These are phyloP conservation scores for Trypanosoma rangeli DNA, from an alignment of 208 protist species.

Conservation along the genomic window DNA sequence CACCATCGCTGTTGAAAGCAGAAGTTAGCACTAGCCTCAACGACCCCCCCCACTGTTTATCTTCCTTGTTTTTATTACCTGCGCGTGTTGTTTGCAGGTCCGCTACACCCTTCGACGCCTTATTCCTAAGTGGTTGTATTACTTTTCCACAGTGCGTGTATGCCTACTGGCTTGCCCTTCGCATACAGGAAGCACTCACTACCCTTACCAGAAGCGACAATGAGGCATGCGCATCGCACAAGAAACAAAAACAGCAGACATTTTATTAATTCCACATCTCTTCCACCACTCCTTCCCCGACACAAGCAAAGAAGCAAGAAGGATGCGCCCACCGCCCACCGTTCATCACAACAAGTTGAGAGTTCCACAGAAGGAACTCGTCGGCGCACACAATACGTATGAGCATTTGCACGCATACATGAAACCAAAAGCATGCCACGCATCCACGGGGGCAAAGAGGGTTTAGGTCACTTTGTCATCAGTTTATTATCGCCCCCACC, in stretches of 20 bases:
- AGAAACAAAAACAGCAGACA: neutral
- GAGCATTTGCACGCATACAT: neutral
- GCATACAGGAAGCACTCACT: neutral
- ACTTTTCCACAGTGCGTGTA: neutral
- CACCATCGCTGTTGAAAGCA: slow-evolving; percentile 31
- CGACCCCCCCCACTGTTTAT: neutral
- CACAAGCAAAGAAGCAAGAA: neutral
- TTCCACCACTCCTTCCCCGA: neutral
- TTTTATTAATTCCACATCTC: neutral
- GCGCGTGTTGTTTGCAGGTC: no score
- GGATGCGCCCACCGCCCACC: neutral
- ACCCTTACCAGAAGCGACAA: neutral
- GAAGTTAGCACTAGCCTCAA: slow-evolving; percentile 3
- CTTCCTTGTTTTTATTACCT: neutral
- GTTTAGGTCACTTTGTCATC: neutral
- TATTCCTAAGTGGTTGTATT: neutral
- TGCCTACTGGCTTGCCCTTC: neutral
- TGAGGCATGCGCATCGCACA: neutral
- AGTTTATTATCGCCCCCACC: neutral
- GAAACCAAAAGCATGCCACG: neutral
- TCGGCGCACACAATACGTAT: neutral
- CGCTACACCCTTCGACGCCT: neutral
- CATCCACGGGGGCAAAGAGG: neutral
- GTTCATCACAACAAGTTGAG: neutral
- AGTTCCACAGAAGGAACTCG: neutral